phyloP scores from a whole-genome alignment of 352 stramenopile species.

The Globisporangium barbulae region DNA sequence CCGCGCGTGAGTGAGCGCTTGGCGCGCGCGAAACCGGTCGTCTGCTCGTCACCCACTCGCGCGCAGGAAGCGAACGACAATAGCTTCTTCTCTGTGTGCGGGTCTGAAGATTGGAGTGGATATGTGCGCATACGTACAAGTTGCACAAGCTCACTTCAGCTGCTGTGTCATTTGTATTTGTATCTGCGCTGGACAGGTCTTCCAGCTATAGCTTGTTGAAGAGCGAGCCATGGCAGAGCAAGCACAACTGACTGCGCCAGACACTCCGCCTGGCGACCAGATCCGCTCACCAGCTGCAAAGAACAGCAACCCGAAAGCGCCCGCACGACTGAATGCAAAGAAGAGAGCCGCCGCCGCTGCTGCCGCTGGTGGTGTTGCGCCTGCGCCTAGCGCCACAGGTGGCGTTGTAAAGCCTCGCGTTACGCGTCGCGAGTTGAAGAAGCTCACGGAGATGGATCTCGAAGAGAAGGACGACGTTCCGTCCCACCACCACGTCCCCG shows the following conservation, averaged over 20 bases:
- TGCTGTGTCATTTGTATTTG: neutral
- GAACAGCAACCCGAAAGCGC: conserved; percentile 36
- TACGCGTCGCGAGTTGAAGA: conserved; percentile 77
- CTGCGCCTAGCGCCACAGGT: conserved; percentile 16
- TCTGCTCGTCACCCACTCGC: neutral
- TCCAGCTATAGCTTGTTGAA: neutral
- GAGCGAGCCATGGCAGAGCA: conserved; percentile 24
- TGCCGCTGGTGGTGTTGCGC: conserved; percentile 4
- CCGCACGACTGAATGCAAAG: conserved; percentile 39
- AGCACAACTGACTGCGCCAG: conserved; percentile 17
- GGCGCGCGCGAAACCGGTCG: neutral
- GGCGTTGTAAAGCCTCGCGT: conserved; percentile 39
- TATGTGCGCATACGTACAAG: too few relatives aligned
- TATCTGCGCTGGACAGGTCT: neutral
- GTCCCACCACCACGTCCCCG: neutral
- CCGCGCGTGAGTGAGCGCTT: neutral
- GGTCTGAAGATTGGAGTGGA: neutral
- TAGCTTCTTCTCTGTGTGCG: neutral
- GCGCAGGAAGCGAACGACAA: neutral
- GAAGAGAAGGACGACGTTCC: conserved; percentile 61
- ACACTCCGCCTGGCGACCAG: conserved; percentile 24
- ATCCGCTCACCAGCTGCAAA: conserved; percentile 35
- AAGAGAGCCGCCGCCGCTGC: conserved; percentile 22
- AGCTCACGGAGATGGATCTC: conserved; percentile 69
- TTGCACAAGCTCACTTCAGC: neutral